Percentiles rank a stretch among this genome's conserved stretches.
These are phyloP conservation scores for Microsporum audouinii DNA, from an alignment of 2,329 filamentous ascomycete species.

Conservation along the genomic window DNA sequence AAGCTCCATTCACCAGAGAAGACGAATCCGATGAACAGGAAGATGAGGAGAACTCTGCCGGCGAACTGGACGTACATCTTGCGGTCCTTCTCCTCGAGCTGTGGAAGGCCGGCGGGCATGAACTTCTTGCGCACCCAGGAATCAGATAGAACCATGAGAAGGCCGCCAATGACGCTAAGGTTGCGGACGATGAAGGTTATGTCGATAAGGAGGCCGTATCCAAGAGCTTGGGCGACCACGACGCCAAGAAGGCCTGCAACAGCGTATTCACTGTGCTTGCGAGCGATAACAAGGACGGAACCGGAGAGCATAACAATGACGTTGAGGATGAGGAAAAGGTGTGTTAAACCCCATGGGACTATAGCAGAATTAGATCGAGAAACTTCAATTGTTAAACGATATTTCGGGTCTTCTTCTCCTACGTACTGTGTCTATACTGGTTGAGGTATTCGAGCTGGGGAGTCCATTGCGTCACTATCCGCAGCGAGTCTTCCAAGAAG, in stretches of 20 bases:
- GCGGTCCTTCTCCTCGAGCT: slow-evolving; percentile 96
- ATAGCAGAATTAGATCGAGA: slow-evolving; percentile 11
- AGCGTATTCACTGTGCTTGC: slow-evolving; percentile 87
- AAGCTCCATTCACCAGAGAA: slow-evolving; percentile 89
- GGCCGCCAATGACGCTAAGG: slow-evolving; percentile 88
- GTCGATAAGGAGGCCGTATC: slow-evolving; percentile 96
- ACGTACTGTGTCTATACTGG: slow-evolving; percentile 85
- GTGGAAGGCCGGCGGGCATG: slow-evolving; percentile 84
- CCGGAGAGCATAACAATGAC: slow-evolving; percentile 76
- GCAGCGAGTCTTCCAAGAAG: slow-evolving; percentile 89
- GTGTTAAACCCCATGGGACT: slow-evolving; percentile 83
- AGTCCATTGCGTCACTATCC: slow-evolving; percentile 94
- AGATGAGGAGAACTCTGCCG: slow-evolving; percentile 87
- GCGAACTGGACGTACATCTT: slow-evolving; percentile 99
- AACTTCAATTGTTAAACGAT: not conserved
- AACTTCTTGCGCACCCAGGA: slow-evolving; percentile 97
- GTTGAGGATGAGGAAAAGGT: slow-evolving; percentile 84
- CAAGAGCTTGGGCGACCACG: slow-evolving; percentile 83
- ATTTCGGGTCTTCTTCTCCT: not conserved
- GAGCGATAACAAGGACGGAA: slow-evolving; percentile 76
- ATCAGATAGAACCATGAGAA: slow-evolving; percentile 96
- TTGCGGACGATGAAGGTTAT: slow-evolving; percentile 99
- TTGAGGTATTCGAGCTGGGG: slow-evolving; percentile 89
- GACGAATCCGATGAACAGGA: slow-evolving; percentile 93
- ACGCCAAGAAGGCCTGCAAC: slow-evolving; percentile 82